Base-by-base conservation (phyloP, 805 yeast genomes). In the Diddensiella caesifluorescens region DNA sequence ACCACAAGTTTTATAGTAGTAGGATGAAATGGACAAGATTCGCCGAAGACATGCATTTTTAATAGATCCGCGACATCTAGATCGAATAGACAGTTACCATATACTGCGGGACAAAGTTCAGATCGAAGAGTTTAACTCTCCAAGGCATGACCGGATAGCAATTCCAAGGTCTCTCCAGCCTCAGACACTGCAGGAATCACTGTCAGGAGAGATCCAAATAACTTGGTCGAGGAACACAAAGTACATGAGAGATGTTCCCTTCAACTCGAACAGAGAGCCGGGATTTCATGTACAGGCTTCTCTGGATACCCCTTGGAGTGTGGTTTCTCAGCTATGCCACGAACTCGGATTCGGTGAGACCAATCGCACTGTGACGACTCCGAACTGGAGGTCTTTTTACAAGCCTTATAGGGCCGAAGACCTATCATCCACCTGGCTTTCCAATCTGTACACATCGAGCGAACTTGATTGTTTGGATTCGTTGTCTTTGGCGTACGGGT, bases 231-330 rank as follows among this genome's bases (percentile, higher is more conserved):
- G 19, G 3, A 38, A 35, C 16, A 23, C 4, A 7, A 40, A 36
- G n/a, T 46, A 21, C 22, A 18, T 57, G 34, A 50, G 47, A 9
- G 39, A 45, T 4, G 40, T 50, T 3, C 60, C 60, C 3, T 54
- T 53, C 39, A 52, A 53, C n/a, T 39, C 48, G 3, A 51, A 51
- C 1, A 32, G 39, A 10, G 61, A 63, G 40, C 38, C 44, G 15
- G 58, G 60, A 4, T 32, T 52, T 22, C 55, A 53, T 29, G 40
- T 57, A 31, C 57, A 59, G 46, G 48, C 59, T 27, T 50, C 49
- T 22, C 48, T 55, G 22, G 63, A 59, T 22, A 44, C 47, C 2
- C 48, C 51, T 5, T 38, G 44, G 48, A 4, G 18, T 2, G 46
- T 36, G 19, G 19, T 43, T 13, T 6, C 22, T 16, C 22, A 9